Evolutionary conservation across 306 rosid species (phyloP).

Genomic region (Corylus heterophylla): DNA sequence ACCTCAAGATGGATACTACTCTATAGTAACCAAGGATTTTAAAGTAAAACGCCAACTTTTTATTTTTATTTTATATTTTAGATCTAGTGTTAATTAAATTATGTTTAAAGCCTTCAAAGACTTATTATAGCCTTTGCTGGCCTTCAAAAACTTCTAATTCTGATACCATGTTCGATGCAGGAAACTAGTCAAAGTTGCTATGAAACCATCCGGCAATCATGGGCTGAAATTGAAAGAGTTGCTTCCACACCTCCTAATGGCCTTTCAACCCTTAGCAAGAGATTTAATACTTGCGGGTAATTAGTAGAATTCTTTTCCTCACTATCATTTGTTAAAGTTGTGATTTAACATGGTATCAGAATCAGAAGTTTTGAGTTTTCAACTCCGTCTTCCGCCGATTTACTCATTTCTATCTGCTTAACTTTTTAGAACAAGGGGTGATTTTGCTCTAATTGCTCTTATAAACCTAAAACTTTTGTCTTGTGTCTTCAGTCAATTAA

Average conservation of each 20-base stretch:
- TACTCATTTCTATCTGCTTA: too few species aligned
- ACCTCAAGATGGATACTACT: constrained; percentile 48
- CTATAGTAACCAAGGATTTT: constrained; percentile 59
- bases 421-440: too few species aligned
- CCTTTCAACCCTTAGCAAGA: constrained; percentile 51
- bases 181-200: constrained; percentile 36
- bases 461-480: not conserved
- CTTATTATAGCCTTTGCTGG: not conserved
- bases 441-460: not conserved
- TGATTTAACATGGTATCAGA: too few species aligned
- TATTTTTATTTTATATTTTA: not conserved
- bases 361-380: too few species aligned
- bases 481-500: constrained; percentile 22
- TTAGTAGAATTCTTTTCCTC: not conserved
- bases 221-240: constrained; percentile 58
- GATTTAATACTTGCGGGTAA: constrained; percentile 57
- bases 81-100: not conserved
- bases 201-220: constrained; percentile 46
- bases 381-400: too few species aligned
- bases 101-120: not conserved
- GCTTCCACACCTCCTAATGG: constrained; percentile 39
- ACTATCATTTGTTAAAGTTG: not conserved
- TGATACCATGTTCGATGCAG: not conserved
- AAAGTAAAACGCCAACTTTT: constrained; percentile 36
- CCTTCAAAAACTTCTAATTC: too few species aligned